A percentile compares a stretch with the other conserved stretches of the same genome.
phyloP scores from a whole-genome alignment of 164 flowering plant species.

The Houttuynia cordata region DNA sequence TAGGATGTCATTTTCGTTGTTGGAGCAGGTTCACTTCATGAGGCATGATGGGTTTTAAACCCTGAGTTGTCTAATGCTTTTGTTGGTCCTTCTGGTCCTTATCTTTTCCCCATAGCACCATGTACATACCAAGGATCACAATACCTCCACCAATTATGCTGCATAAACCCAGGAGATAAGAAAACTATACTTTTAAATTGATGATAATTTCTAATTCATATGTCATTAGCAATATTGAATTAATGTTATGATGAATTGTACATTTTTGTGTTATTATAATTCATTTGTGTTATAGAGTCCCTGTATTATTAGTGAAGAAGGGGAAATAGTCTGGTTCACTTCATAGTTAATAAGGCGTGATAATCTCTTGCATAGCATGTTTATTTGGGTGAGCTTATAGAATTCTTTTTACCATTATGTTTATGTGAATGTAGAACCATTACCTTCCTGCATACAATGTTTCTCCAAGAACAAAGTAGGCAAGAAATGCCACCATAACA shows the following conservation, averaged over 20 bases:
- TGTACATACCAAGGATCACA: constrained; percentile 57
- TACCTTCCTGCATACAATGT: constrained; percentile 64
- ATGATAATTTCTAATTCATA: background rate
- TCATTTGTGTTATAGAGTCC: too few species aligned
- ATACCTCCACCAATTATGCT: constrained; percentile 61
- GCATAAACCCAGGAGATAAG: constrained; percentile 6
- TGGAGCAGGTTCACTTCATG: too few species aligned
- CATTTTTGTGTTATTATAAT: background rate
- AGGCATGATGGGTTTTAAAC: too few species aligned
- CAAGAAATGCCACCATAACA: constrained; percentile 42
- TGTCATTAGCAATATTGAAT: too few species aligned
- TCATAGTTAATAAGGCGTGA: too few species aligned
- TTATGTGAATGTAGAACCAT: background rate
- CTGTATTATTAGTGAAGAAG: too few species aligned
- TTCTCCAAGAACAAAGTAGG: constrained; percentile 65
- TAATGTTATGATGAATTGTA: too few species aligned
- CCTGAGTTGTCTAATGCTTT: constrained; percentile 3
- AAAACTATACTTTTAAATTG: background rate
- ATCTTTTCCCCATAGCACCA: constrained; percentile 81
- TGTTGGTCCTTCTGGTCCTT: constrained; percentile 20
- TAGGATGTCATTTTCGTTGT: too few species aligned
- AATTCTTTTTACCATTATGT: background rate
- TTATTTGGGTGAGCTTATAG: background rate
- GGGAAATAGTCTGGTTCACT: too few species aligned
- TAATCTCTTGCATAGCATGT: too few species aligned